These are phyloP conservation scores for Powellomyces hirtus DNA, from an alignment of 192 early-diverging fungal genomes.

Conservation along the genomic window DNA sequence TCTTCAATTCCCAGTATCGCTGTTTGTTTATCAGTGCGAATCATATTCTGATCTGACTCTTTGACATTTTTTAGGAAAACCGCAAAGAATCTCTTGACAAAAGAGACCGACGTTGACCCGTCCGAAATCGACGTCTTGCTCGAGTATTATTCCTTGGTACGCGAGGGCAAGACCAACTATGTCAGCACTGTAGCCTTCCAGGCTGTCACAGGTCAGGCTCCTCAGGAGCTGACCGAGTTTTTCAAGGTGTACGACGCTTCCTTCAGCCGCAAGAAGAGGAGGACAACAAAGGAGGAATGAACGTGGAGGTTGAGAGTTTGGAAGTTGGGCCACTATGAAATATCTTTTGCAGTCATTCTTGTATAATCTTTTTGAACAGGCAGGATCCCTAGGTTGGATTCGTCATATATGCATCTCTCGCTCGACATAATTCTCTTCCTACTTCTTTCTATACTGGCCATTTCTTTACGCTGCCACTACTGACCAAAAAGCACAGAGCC, in stretches of 20 bases:
- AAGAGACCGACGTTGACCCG: not conserved
- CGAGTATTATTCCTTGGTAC: not conserved
- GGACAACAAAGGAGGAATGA: not conserved
- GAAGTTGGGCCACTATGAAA: no score
- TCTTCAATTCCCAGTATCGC: not conserved
- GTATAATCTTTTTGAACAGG: no score
- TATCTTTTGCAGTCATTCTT: no score
- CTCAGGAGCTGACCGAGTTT: conserved; percentile 10
- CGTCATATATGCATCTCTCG: no score
- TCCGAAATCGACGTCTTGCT: not conserved
- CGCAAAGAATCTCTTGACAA: not conserved
- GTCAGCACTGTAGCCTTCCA: not conserved
- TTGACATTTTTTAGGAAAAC: not conserved
- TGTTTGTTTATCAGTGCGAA: not conserved
- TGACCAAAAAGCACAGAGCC: no score
- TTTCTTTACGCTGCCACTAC: no score
- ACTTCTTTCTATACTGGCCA: no score
- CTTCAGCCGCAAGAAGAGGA: not conserved
- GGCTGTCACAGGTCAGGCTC: not conserved
- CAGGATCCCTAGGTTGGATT: no score
- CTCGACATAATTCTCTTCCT: no score
- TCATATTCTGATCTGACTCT: not conserved
- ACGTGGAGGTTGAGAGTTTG: no score
- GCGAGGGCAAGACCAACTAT: not conserved
- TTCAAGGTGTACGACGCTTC: not conserved